Evolutionary conservation across 2,329 filamentous ascomycete genomes (phyloP).

Genomic region (Hypoxylon sp.): DNA sequence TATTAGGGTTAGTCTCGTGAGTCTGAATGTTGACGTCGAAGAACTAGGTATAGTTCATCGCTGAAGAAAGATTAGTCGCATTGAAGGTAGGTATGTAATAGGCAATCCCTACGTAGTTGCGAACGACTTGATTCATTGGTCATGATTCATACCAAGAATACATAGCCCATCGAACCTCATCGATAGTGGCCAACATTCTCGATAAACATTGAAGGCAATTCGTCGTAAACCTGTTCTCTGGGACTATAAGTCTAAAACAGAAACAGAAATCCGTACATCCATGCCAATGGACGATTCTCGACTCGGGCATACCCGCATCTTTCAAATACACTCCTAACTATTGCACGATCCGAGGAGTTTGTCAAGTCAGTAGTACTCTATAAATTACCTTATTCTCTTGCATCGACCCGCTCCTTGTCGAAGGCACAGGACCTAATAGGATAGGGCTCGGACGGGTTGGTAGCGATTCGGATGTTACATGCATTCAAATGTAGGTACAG

Average conservation of each 20-base stretch:
- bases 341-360: conserved; percentile 17
- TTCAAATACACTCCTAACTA: not conserved
- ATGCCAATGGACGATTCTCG: conserved; percentile 6
- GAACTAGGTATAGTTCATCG: conserved; percentile 12
- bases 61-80: conserved; percentile 1
- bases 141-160: conserved; percentile 27
- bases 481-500: conserved; percentile 38
- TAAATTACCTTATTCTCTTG: conserved; percentile 19
- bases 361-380: conserved; percentile 10
- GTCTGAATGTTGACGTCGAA: conserved; percentile 30
- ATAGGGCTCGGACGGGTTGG: conserved; percentile 26
- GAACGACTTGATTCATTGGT: conserved; percentile 32
- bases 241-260: conserved; percentile 16
- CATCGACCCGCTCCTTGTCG: conserved; percentile 31
- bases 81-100: conserved; percentile 23
- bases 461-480: conserved; percentile 41
- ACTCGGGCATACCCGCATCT: conserved; percentile 14
- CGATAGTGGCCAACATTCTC: conserved; percentile 32
- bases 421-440: conserved; percentile 29
- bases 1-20: conserved; percentile 14
- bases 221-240: conserved; percentile 3
- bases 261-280: conserved; percentile 3
- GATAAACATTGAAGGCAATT: conserved; percentile 2
- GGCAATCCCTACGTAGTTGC: conserved; percentile 26
- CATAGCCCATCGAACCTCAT: conserved; percentile 15